These are phyloP conservation scores for Penstemon newberryi DNA, from an alignment of 257 asterid genomes.

Conservation along the genomic window DNA sequence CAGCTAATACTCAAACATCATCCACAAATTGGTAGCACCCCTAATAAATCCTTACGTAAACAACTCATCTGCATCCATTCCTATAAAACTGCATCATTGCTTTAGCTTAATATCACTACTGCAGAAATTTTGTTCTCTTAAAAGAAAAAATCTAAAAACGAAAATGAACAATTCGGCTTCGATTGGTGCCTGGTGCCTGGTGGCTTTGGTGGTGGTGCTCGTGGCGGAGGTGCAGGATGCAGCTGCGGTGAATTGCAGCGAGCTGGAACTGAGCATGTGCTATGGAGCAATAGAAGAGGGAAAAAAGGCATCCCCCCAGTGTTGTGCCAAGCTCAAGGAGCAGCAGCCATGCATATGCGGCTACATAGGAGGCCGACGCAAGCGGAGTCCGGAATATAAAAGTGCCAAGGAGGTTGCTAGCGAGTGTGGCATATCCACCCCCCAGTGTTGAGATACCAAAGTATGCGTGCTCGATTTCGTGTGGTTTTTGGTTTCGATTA, in stretches of 20 bases:
- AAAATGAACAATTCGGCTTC: too few species aligned
- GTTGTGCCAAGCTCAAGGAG: constrained; percentile 29
- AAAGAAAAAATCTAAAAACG: too few species aligned
- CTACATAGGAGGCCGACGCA: constrained; percentile 23
- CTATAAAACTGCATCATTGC: too few species aligned
- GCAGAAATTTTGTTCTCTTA: too few species aligned
- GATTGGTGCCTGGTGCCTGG: too few species aligned
- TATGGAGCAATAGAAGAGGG: constrained; percentile 2
- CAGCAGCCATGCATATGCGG: constrained; percentile 36
- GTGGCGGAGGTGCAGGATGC: constrained; percentile 10
- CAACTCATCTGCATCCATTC: too few species aligned
- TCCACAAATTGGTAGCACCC: too few species aligned
- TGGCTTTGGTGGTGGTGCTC: background rate
- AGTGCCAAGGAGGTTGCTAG: constrained; percentile 23
- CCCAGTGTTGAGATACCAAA: constrained; percentile 23
- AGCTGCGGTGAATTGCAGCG: constrained; percentile 14
- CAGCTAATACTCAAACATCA: too few species aligned
- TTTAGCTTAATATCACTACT: too few species aligned
- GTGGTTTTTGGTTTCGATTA: too few species aligned
- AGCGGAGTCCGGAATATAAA: constrained; percentile 13
- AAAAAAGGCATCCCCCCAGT: constrained; percentile 18
- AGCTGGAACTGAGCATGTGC: constrained; percentile 10
- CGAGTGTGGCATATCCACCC: constrained; percentile 22
- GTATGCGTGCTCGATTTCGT: too few species aligned
- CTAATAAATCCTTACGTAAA: too few species aligned